Evolutionary conservation across 139 green algal species (phyloP).

Genomic region (Chlorokybus atmophyticus): DNA sequence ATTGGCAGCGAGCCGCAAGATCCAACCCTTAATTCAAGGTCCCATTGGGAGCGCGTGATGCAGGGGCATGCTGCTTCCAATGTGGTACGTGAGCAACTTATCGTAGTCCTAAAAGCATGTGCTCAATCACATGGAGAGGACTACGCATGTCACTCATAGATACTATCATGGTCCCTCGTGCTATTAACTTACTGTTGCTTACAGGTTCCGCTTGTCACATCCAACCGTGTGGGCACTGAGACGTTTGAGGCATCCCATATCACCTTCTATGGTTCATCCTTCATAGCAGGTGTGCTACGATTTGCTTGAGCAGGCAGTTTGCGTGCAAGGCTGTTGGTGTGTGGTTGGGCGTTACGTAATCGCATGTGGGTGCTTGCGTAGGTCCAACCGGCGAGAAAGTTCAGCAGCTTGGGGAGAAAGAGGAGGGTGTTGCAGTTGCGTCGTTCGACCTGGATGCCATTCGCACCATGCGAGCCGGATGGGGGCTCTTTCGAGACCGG

Average conservation of each 20-base stretch:
- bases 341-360: not conserved
- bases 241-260: slow-evolving; percentile 32
- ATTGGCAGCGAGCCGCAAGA: slow-evolving; percentile 34
- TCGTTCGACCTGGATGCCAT: slow-evolving; percentile 53
- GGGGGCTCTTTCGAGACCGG: slow-evolving; percentile 64
- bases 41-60: slow-evolving; percentile 25
- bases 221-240: slow-evolving; percentile 59
- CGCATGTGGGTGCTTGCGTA: not conserved
- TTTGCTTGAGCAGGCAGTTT: no score
- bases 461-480: slow-evolving; percentile 31
- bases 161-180: not conserved
- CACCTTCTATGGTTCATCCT: slow-evolving; percentile 65
- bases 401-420: slow-evolving; percentile 8
- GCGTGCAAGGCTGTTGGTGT: no score
- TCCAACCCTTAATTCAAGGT: slow-evolving; percentile 18
- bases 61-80: slow-evolving; percentile 29
- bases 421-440: slow-evolving; percentile 45
- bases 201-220: slow-evolving; percentile 51
- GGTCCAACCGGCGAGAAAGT: slow-evolving; percentile 18
- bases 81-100: slow-evolving; percentile 21
- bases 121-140: no score
- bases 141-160: no score
- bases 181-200: not conserved
- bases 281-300: slow-evolving; percentile 54
- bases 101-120: no score